Evolutionary conservation across 2,329 filamentous ascomycete genomes (phyloP).

Genomic region (Fonsecaea nubica): DNA sequence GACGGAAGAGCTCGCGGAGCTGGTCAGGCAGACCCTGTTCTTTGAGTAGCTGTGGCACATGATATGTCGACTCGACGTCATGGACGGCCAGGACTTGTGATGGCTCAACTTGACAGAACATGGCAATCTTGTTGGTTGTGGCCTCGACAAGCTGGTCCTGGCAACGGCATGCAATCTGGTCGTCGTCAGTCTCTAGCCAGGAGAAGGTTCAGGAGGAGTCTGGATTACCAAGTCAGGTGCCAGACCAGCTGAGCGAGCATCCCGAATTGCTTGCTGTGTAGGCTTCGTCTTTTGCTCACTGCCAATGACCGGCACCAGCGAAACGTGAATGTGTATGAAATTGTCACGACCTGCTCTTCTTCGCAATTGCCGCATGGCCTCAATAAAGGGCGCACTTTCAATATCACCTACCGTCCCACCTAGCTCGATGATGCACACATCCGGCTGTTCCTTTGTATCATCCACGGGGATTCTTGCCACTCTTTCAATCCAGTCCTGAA

Average conservation of each 20-base stretch:
- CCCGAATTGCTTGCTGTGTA: constrained; percentile 86
- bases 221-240: constrained; percentile 69
- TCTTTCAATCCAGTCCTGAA: constrained; percentile 89
- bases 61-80: constrained; percentile 89
- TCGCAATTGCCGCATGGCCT: constrained; percentile 81
- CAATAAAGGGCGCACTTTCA: constrained; percentile 84
- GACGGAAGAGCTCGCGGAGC: constrained; percentile 69
- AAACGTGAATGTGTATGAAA: constrained; percentile 88
- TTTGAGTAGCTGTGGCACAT: constrained; percentile 89
- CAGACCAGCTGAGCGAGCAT: constrained; percentile 80
- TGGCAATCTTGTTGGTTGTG: constrained; percentile 86
- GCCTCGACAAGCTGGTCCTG: constrained; percentile 73
- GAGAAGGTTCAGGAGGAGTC: constrained; percentile 30
- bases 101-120: constrained; percentile 83
- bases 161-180: constrained; percentile 88
- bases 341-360: constrained; percentile 75
- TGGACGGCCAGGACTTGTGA: constrained; percentile 86
- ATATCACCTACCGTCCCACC: constrained; percentile 71
- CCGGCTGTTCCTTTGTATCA: constrained; percentile 78
- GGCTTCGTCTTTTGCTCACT: constrained; percentile 96
- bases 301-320: constrained; percentile 77
- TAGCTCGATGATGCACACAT: constrained; percentile 86
- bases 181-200: constrained; percentile 26
- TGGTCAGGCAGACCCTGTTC: constrained; percentile 75
- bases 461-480: constrained; percentile 87